phyloP scores from a whole-genome alignment of 805 yeast genomes.

The Candida easanensis region DNA sequence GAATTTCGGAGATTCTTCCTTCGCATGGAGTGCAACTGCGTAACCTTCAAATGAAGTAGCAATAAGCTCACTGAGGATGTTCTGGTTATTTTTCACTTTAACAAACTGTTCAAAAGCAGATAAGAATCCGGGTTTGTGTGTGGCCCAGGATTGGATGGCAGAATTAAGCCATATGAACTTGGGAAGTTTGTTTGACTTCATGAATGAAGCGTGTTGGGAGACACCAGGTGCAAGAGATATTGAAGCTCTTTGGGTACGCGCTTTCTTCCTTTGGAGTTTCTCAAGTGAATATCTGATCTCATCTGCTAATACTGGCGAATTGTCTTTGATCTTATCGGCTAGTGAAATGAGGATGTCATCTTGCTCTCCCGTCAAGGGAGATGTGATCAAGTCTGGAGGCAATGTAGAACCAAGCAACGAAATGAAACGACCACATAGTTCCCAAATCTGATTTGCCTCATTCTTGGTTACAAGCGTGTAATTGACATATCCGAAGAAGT shows the following conservation, averaged over 20 bases:
- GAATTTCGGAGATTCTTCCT: constrained; percentile 32
- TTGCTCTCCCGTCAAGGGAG: constrained; percentile 10
- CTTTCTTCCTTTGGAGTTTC: constrained; percentile 15
- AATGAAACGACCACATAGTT: constrained; percentile 15
- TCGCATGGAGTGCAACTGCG: constrained; percentile 34
- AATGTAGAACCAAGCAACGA: constrained; percentile 10
- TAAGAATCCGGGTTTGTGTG: constrained; percentile 30
- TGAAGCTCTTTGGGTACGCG: constrained; percentile 12
- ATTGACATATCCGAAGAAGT: constrained; percentile 14
- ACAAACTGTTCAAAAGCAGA: constrained; percentile 32
- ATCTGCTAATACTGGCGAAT: constrained; percentile 11
- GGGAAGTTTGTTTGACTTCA: constrained; percentile 24
- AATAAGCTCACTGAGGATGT: constrained; percentile 37
- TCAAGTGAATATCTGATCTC: constrained; percentile 12
- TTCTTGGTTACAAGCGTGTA: constrained; percentile 3
- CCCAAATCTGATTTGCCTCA: constrained; percentile 3
- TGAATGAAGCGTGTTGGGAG: constrained; percentile 19
- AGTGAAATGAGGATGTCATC: constrained; percentile 11
- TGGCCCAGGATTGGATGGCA: constrained; percentile 34
- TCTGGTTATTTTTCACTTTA: constrained; percentile 27
- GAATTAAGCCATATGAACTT: constrained; percentile 36
- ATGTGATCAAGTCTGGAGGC: constrained; percentile 9
- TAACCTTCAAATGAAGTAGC: constrained; percentile 44
- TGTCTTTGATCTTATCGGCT: constrained; percentile 4
- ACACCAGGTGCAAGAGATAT: constrained; percentile 5